These are phyloP conservation scores for Coprinellus micaceus DNA, from an alignment of 768 basidiomycete species.

Conservation along the genomic window DNA sequence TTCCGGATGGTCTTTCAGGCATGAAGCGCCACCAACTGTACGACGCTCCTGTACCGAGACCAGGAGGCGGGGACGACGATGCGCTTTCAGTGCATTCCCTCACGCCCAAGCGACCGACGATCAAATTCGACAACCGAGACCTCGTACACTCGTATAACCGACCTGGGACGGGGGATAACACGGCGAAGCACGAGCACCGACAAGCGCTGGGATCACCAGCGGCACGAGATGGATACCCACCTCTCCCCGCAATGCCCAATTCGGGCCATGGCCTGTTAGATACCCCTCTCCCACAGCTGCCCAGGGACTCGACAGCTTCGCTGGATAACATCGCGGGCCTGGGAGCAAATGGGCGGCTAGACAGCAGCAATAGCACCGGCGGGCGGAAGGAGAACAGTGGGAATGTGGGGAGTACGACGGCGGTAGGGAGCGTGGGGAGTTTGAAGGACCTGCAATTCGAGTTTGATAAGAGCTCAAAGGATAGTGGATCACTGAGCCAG, in stretches of 20 bases:
- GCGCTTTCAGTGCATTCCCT: slow-evolving; percentile 39
- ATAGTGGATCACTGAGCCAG: slow-evolving; percentile 18
- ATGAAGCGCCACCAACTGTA: slow-evolving; percentile 82
- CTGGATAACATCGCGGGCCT: background rate
- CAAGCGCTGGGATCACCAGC: slow-evolving; percentile 33
- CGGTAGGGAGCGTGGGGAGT: background rate
- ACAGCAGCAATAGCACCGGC: background rate
- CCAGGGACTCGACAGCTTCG: slow-evolving; percentile 1
- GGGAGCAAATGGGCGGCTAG: background rate
- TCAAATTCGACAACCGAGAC: slow-evolving; percentile 77
- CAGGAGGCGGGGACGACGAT: slow-evolving; percentile 26
- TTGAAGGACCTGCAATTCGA: background rate
- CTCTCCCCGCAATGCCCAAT: slow-evolving; percentile 25
- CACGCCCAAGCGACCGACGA: slow-evolving; percentile 43
- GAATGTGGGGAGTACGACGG: background rate
- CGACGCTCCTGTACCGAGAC: slow-evolving; percentile 74
- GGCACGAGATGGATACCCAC: slow-evolving; percentile 26
- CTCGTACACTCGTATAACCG: slow-evolving; percentile 71
- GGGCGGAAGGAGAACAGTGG: background rate
- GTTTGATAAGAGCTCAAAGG: slow-evolving; percentile 5
- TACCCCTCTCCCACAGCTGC: slow-evolving; percentile 20
- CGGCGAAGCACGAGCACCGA: slow-evolving; percentile 48
- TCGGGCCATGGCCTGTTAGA: slow-evolving; percentile 27
- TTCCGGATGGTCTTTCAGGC: slow-evolving; percentile 34
- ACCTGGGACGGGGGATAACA: slow-evolving; percentile 45